Base-by-base conservation (phyloP, 2,329 filamentous ascomycete genomes). In the Arthrocladium fulminans region DNA sequence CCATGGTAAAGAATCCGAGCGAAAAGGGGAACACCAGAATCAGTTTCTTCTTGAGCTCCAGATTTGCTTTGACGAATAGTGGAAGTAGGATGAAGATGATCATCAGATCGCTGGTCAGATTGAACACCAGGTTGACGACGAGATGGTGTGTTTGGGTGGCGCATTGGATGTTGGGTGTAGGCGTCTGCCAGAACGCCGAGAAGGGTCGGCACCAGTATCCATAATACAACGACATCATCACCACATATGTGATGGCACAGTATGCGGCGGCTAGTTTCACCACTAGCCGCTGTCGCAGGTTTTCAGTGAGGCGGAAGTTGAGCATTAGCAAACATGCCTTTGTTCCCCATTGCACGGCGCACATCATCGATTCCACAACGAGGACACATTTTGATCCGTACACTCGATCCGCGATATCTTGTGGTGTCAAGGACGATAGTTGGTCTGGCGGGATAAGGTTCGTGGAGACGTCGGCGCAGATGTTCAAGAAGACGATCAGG, bases 301-400 rank as follows among this genome's bases (percentile, higher is more conserved):
- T 58, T 34, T 57, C 51, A 60, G 67, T 80, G 59, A 81, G 67
- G 17, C 77, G 65, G 3, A 66, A 65, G 25, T 79, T 79, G 38
- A 79, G 63, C 10, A 77, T 62, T 12, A 79, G 57, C 12, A 79
- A 57, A 43, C 74, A 77, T 1, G 67, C 67, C 54, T 79, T 79
- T 55, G 75, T 64, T 0, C 72, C 63, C 75, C 76, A 79, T 3
- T 73, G 67, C 1, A 69, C 71, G 1, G 69, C 61, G 34, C 75
- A 64, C 54, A 74, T 75, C 56, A 72, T 74, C 49, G 77, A 68
- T 53, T 79, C 76, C 12, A 73, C 69, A 0, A 73, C 71, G 46
- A 79, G 63, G 1, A 75, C 72, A 57, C 76, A 68, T 54, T 76
- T 76, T 56, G 73, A 76, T n/a, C 76, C 76, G 42, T 66, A 70